Evolutionary conservation across 805 yeast genomes (phyloP).

Genomic region (Saccharomycopsis malanga): DNA sequence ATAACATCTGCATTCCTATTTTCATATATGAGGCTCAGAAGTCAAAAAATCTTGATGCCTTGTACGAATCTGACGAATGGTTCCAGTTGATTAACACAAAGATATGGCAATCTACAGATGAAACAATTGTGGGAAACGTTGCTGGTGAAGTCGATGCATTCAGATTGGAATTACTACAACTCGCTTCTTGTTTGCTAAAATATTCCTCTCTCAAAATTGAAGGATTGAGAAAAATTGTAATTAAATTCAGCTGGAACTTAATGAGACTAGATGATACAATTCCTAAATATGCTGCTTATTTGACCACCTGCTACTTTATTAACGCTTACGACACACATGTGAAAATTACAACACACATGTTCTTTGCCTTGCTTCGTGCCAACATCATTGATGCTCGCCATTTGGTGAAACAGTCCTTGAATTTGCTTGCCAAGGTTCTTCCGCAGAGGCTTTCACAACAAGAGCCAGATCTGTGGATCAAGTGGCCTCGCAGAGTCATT

Average conservation of each 20-base stretch:
- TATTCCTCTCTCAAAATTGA: slow-evolving; percentile 54
- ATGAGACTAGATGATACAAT: slow-evolving; percentile 83
- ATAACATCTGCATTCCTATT: slow-evolving; percentile 57
- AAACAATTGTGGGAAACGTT: slow-evolving; percentile 42
- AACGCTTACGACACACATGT: slow-evolving; percentile 83
- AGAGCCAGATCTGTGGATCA: slow-evolving; percentile 61
- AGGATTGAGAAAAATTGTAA: slow-evolving; percentile 70
- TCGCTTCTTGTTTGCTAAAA: slow-evolving; percentile 70
- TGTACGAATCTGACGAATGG: slow-evolving; percentile 47
- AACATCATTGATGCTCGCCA: slow-evolving; percentile 79
- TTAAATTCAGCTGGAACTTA: slow-evolving; percentile 91
- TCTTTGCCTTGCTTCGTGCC: slow-evolving; percentile 80
- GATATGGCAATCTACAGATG: slow-evolving; percentile 67
- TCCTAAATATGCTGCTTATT: slow-evolving; percentile 89
- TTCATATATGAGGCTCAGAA: slow-evolving; percentile 54
- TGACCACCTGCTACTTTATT: slow-evolving; percentile 79
- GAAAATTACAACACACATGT: slow-evolving; percentile 83
- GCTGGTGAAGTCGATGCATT: slow-evolving; percentile 69
- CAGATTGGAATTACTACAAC: slow-evolving; percentile 70
- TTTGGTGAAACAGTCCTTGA: slow-evolving; percentile 81
- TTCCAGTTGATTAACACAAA: slow-evolving; percentile 50
- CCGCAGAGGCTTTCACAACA: slow-evolving; percentile 56
- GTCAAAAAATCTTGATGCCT: slow-evolving; percentile 39
- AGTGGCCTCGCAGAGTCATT: slow-evolving; percentile 91
- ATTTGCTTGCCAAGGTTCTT: slow-evolving; percentile 81